Evolutionary conservation across 768 basidiomycete species (phyloP), one percentile per base, ranked within the genome.

Genomic region (Multifurca ochricompacta): DNA sequence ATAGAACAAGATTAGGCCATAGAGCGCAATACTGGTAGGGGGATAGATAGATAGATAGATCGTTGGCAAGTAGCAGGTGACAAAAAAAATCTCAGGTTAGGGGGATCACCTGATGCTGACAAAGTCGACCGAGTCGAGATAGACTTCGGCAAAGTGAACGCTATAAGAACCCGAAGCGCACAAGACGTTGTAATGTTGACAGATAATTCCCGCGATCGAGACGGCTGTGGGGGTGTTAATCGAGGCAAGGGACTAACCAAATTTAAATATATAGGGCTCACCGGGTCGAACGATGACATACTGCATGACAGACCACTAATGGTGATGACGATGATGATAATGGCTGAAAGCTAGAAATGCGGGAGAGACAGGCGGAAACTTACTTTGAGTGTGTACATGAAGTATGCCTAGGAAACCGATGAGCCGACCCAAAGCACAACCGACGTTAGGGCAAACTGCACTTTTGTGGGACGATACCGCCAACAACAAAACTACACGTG

Each of bases 51-150:
- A 34, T 11, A 1, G n/a, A 2, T 6, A 25, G 2, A 23, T 18
- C 3, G 18, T 13, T 39, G 8, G 18, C 8, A 21, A 4, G 9
- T n/a, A 10, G 36, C 2, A 61, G 70, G 43, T 62, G n/a, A n/a
- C n/a, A n/a, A n/a, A n/a, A n/a, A n/a, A n/a, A n/a, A n/a, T n/a
- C n/a, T n/a, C n/a, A n/a, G n/a, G n/a, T n/a, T n/a, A n/a, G n/a
- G n/a, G n/a, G n/a, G n/a, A n/a, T n/a, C n/a, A 88, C 82, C 83
- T 86, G 65, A 94, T 93, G 60, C 87, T 90, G 57, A 83, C 74
- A 58, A 88, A 91, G 66, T 90, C 86, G 45, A 91, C 72, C 1
- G 74, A 75, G 56, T 83, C 79, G 34, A 92, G 71, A 59, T 90
- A 91, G 7, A 83, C 79, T 23, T 75, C 71, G 6, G 89, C 90